Evolutionary conservation across 495 filamentous ascomycete species (phyloP), one percentile per base, ranked within the genome.

Genomic region (Daldinia caldariorum): DNA sequence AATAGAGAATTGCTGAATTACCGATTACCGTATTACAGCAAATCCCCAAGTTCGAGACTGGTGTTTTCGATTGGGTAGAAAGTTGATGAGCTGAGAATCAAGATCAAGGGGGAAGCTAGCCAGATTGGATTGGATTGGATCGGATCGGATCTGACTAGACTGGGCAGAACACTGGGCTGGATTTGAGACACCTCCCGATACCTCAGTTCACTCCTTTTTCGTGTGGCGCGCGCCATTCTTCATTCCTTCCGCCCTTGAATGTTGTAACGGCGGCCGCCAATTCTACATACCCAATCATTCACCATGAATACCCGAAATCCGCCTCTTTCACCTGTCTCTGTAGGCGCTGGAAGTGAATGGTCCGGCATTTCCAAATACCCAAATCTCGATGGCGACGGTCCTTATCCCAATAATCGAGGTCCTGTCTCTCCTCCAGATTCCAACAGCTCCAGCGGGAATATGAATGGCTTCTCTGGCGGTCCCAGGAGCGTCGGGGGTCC

Each of bases 341-440:
- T 86, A 85, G 88, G 89, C 74, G 89, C 88, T 76, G 88, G 90
- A 71, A 96, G 89, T 81, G 93, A 97, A 80, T 97, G 93, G 93
- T 94, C 92, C 22, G 90, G 89, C 55, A 86, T 91, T 66, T 87
- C 89, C 54, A 86, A 88, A 73, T 94, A 96, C 76, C 86, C 90
- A 53, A 76, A 76, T 47, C 71, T 73, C 71, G 81, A 84, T 64
- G 83, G 83, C 67, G 82, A 89, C 74, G 85, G 84, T 37, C 84
- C 88, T 32, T 80, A 80, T 73, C 75, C 78, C 53, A 84, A 83
- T 69, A 86, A 80, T 72, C 87, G 88, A 69, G 87, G 88, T 61
- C 85, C 92, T 56, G 86, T 83, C 69, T 92, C 90, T 63, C 90
- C 90, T 66, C 89, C 90, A 32, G 87, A 87, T 63, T 92, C 91